Base-by-base conservation (phyloP, 1,284 basidiomycete species). In the Rhodotorula mucilaginosa region DNA sequence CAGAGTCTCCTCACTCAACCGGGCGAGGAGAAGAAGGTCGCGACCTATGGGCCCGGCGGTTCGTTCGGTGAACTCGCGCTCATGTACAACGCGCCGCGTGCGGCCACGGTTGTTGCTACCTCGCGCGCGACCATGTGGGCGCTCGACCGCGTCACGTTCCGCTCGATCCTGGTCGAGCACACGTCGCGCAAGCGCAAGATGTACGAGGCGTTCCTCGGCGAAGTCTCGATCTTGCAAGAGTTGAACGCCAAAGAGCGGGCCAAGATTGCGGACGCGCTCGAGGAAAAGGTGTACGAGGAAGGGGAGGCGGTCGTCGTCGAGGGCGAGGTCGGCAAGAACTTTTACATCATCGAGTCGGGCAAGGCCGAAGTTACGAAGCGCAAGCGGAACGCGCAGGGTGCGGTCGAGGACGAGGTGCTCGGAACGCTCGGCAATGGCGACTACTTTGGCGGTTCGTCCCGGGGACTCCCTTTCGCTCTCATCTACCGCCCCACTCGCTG, bases 81-180 rank as follows among this genome's bases (percentile, higher is more conserved):
- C 76, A 96, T 99, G 92, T 97, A 99, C 82, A 93, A 93, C 60
- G 93, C 97, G 78, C 93, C 93, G 47, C 90, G 96, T 61, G 93
- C 94, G 8, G 96, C 97, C 7, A 93, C 93, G 4, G 93, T 99
- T 61, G 83, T 97, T 46, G 89, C 95, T 5, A 88, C 90, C 54
- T 88, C 91, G 67, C 74, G 78, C 12, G 94, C 91, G 64, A 93
- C 90, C 12, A 85, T 98, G 48, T 99, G 96, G 96, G 90, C 92
- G 10, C 85, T 99, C 70, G 96, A 99, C 83, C 90, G 96, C 66
- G 93, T 97, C 78, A 98, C 95, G 1, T 99, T 99, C 89, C 88
- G 96, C 56, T 96, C 93, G n/a, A 98, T 99, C 82, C 90, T 99
- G 65, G 86, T 97, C 71, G 70, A 80, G 65, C 84, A 84, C 69